Percentiles rank a stretch among this genome's conserved stretches.
Evolutionary conservation across 768 basidiomycete genomes (phyloP).

Genomic region (Tricholoma furcatifolium): DNA sequence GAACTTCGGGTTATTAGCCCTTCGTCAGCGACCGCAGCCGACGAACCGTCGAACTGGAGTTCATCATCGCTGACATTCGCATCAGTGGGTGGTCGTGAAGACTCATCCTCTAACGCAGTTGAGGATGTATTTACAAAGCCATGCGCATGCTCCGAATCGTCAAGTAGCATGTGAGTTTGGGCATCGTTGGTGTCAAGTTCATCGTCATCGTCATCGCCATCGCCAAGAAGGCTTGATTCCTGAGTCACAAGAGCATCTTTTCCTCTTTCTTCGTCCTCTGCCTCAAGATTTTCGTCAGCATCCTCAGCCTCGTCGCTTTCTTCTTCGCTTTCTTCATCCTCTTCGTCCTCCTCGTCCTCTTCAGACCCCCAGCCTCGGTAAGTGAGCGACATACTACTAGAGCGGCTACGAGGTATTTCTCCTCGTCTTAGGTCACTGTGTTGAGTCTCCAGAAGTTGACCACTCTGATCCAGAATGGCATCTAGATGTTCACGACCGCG

Average conservation of each 20-base stretch:
- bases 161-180: slow-evolving; percentile 17
- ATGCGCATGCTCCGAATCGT: background rate
- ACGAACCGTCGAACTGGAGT: slow-evolving; percentile 1
- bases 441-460: slow-evolving; percentile 82
- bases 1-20: slow-evolving; percentile 4
- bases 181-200: slow-evolving; percentile 13
- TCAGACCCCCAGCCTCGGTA: slow-evolving; percentile 33
- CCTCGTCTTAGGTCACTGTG: slow-evolving; percentile 62
- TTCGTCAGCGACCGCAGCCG: background rate
- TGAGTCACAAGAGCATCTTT: slow-evolving; percentile 8
- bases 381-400: slow-evolving; percentile 45
- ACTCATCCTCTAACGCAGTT: background rate
- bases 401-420: slow-evolving; percentile 53
- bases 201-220: background rate
- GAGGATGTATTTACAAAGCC: background rate
- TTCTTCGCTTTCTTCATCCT: slow-evolving; percentile 29
- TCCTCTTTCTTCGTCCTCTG: slow-evolving; percentile 10
- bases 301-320: slow-evolving; percentile 32
- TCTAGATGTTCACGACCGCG: slow-evolving; percentile 86
- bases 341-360: slow-evolving; percentile 37
- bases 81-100: background rate
- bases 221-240: slow-evolving; percentile 2
- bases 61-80: slow-evolving; percentile 2
- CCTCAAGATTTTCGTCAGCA: slow-evolving; percentile 14
- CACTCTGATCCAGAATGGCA: slow-evolving; percentile 87